These are phyloP conservation scores for Ogataea allantospora DNA, from an alignment of 805 yeast species.

Conservation along the genomic window DNA sequence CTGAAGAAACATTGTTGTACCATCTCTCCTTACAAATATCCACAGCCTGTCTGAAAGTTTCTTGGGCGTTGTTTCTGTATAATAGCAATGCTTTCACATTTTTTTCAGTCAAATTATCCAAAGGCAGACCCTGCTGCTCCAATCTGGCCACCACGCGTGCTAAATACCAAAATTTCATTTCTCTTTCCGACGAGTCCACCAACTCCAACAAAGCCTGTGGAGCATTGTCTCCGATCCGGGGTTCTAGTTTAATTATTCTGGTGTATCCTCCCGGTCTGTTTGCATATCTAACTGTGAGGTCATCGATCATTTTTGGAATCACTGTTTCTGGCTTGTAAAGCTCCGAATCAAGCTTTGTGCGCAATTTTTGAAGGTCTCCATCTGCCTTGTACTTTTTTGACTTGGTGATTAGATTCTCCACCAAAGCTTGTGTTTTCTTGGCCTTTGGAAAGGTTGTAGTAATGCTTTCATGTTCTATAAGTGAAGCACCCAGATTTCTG, in stretches of 20 bases:
- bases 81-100: constrained; percentile 54
- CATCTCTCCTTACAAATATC: constrained; percentile 49
- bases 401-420: constrained; percentile 62
- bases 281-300: constrained; percentile 61
- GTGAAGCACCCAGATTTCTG: constrained; percentile 63
- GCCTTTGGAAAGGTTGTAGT: constrained; percentile 76
- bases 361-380: constrained; percentile 29
- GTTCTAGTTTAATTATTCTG: constrained; percentile 78
- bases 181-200: constrained; percentile 59
- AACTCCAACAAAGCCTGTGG: constrained; percentile 86
- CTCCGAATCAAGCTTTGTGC: constrained; percentile 34
- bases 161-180: constrained; percentile 69
- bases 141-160: constrained; percentile 87
- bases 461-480: constrained; percentile 68
- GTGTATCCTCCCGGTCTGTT: constrained; percentile 79
- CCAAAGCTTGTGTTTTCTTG: constrained; percentile 59
- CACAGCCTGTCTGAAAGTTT: constrained; percentile 59
- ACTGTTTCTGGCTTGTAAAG: constrained; percentile 48
- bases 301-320: constrained; percentile 65
- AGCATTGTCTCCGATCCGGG: constrained; percentile 85
- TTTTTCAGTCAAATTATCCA: constrained; percentile 51
- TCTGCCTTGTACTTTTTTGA: constrained; percentile 39
- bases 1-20: constrained; percentile 32
- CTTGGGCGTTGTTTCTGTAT: constrained; percentile 48
- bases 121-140: constrained; percentile 55